Base-by-base conservation (phyloP, 129 eudicot species). In the Centaurea solstitialis region DNA sequence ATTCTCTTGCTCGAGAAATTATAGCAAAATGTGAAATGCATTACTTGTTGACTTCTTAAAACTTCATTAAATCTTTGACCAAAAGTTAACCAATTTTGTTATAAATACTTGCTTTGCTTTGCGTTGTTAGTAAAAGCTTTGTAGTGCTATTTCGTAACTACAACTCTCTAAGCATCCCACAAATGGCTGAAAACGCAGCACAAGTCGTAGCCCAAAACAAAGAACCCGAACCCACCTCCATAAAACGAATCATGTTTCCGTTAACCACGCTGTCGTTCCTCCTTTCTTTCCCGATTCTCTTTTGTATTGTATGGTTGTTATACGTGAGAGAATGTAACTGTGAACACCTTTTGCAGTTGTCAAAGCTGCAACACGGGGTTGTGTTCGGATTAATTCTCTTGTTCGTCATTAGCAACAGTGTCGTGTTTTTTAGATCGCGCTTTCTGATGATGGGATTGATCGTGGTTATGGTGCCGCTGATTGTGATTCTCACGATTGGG, bases 261-360 rank as follows among this genome's bases (percentile, higher is more conserved):
- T 38, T 89, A 79, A 76, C 74, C 70, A 68, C 78, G 30, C 0
- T 86, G 17, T n/a, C 88, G 0, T 89, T 86, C 67, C 76, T 89
- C 53, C 87, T 86, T 8, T 89, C 90, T 21, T 73, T 89, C 33
- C 90, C 90, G 4, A 59, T 89, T 57, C 86, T 89, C 43, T 82
- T 77, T 81, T 70, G 77, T 7, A 40, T 82, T 18, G 83, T 87
- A 22, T 86, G 90, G 87, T 74, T 86, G n/a, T 12, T 84, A 40
- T 86, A 78, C 87, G 62, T 73, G 70, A 75, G 53, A 17, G 75
- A 81, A 4, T 78, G 80, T 47, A 78, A 79, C 9, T 86, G 93
- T 1, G 93, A 86, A 79, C 82, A 79, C 12, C 66, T 89, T 12
- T 75, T 86, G 50, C 79, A 68, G 0, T 66, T 89, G 28, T 75